Evolutionary conservation across 1,284 basidiomycete genomes (phyloP), one percentile per base, ranked within the genome.

Genomic region (Coriolopsis trogii): DNA sequence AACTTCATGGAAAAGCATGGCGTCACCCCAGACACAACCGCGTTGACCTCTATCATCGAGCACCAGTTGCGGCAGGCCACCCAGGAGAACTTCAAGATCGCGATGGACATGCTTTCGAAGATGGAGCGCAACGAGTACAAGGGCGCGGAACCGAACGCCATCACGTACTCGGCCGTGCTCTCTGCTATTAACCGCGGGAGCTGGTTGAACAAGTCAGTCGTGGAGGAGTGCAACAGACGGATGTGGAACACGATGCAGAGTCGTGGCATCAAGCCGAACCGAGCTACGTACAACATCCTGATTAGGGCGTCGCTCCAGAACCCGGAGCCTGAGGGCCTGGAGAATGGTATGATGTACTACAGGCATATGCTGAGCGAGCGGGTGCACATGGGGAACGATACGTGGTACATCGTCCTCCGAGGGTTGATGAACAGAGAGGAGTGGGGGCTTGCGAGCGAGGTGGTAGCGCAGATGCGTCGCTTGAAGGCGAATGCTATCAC

Each of bases 41-140:
- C 85, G 23, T 89, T 87, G 64, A 87, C 81, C 6, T 76, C 88
- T 26, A 84, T 95, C 51, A 87, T 95, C 46, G 78, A 86, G 57
- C 77, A 85, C 50, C 82, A 91, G 51, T 73, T 93, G 56, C 75
- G 76, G 53, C 73, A 81, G 49, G 76, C 78, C 2, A 77, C 75
- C 13, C 71, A 77, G 45, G 67, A 73, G 25, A 79, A 78, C 48
- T 67, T 95, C n/a, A 70, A 71, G 16, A 77, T 79, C 1, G 90
- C 86, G 1, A 72, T 93, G 65, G 74, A 80, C 16, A 67, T 95
- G 40, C 70, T 95, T 43, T 68, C 75, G 43, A 76, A 75, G 63
- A 93, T 95, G 89, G 87, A 90, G 61, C 70, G 74, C 47, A 75
- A 63, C n/a, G 65, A 68, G 15, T 50, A 83, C 60, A 66, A 78